These are phyloP conservation scores for Pythium dissimile DNA, from an alignment of 352 stramenopile species.

Conservation along the genomic window DNA sequence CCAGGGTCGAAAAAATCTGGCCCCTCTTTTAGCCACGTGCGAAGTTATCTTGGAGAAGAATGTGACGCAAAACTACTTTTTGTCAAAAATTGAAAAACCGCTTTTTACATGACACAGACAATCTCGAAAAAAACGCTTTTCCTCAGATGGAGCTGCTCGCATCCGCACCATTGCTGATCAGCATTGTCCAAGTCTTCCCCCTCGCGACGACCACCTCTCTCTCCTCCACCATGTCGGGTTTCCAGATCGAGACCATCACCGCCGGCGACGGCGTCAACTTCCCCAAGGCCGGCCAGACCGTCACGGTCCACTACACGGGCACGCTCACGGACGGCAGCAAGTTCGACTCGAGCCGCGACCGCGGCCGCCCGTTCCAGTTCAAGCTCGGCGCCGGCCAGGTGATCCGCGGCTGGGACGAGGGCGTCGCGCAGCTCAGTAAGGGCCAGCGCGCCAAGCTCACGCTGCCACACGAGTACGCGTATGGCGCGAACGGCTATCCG, in stretches of 20 bases:
- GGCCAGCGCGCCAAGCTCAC: slow-evolving; percentile 92
- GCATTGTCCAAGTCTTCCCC: slow-evolving; percentile 1
- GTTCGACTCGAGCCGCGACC: slow-evolving; percentile 82
- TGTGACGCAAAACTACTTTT: slow-evolving; percentile 1
- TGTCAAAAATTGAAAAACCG: neutral
- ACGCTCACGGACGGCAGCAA: slow-evolving; percentile 74
- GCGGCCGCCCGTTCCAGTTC: slow-evolving; percentile 77
- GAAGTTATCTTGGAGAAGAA: no score
- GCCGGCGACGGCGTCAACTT: slow-evolving; percentile 76
- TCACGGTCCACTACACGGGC: slow-evolving; percentile 77
- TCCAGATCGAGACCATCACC: slow-evolving; percentile 80
- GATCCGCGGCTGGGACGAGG: slow-evolving; percentile 78
- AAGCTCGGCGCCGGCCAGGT: slow-evolving; percentile 69
- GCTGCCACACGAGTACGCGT: slow-evolving; percentile 93
- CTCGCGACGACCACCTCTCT: neutral
- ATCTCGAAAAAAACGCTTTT: slow-evolving; percentile 3
- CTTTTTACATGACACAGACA: neutral
- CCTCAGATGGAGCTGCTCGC: neutral
- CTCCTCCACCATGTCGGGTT: slow-evolving; percentile 28
- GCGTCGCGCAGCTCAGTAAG: slow-evolving; percentile 85
- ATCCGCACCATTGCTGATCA: neutral
- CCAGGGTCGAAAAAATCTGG: neutral
- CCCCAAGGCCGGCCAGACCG: slow-evolving; percentile 59
- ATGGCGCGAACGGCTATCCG: slow-evolving; percentile 87
- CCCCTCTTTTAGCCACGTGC: neutral